phyloP scores from a whole-genome alignment of 2,329 filamentous ascomycete species.

The Teratosphaeria pseudoeucalypti region DNA sequence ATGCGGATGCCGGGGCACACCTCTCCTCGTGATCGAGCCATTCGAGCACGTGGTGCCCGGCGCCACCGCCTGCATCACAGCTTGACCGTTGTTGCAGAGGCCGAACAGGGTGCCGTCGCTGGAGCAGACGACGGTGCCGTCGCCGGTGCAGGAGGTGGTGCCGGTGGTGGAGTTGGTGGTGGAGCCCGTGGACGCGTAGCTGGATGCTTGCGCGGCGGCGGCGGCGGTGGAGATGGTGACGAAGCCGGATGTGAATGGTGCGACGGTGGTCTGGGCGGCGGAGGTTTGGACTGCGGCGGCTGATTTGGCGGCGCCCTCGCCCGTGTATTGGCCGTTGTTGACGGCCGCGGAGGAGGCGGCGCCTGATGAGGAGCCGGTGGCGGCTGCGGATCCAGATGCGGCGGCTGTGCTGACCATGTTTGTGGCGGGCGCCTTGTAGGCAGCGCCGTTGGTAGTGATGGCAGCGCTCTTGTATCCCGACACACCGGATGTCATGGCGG shows the following conservation, averaged over 20 bases:
- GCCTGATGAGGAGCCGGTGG: conserved; percentile 2
- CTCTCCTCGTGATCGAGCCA: conserved; percentile 26
- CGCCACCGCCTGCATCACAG: conserved; percentile 33
- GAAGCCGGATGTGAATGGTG: conserved; percentile 2
- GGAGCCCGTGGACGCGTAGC: conserved; percentile 1
- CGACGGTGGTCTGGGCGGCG: not conserved
- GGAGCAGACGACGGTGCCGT: conserved; percentile 32
- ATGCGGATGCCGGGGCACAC: conserved; percentile 2
- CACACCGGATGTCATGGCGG: conserved; percentile 9
- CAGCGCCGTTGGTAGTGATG: conserved; percentile 2
- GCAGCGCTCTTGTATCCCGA: conserved; percentile 4
- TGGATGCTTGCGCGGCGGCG: not conserved
- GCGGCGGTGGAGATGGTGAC: conserved; percentile 4
- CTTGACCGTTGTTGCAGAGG: conserved; percentile 32
- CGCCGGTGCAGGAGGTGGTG: conserved; percentile 4
- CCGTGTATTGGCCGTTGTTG: not conserved
- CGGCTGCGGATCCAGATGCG: conserved; percentile 1
- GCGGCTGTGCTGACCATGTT: conserved; percentile 2
- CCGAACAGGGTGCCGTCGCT: conserved; percentile 29
- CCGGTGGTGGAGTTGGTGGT: not conserved
- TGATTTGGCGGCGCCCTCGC: not conserved
- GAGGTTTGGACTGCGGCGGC: not conserved
- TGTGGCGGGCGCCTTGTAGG: conserved; percentile 19
- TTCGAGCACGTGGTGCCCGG: conserved; percentile 34
- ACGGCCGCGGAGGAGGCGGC: conserved; percentile 1